Percentiles rank a stretch among this genome's conserved stretches.
Conservation (phyloP, 2,329 filamentous ascomycete species). For the Trichoderma sp. region DNA sequence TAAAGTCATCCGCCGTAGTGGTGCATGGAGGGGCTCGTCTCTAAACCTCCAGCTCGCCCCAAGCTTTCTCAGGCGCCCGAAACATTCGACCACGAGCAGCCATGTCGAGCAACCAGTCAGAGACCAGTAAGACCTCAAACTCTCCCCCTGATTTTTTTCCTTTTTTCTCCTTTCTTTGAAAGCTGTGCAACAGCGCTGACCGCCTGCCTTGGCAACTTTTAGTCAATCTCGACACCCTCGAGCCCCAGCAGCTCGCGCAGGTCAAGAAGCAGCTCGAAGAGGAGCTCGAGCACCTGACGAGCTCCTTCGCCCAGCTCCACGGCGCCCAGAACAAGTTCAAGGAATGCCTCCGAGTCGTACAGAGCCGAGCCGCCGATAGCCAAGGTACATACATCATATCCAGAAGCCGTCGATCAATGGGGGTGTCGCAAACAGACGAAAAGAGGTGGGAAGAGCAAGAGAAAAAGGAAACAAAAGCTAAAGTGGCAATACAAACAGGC, state of each 20-base stretch:
- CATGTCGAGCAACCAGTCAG: slow-evolving; percentile 40
- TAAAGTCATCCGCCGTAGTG: slow-evolving; percentile 35
- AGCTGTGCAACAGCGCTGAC: background rate
- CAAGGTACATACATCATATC: slow-evolving; percentile 32
- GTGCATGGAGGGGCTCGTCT: slow-evolving; percentile 30
- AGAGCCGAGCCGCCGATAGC: slow-evolving; percentile 40
- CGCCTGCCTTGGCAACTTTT: background rate
- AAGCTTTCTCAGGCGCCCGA: background rate
- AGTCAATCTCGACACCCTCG: slow-evolving; percentile 73
- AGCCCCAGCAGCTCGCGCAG: slow-evolving; percentile 79
- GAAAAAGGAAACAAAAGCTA: background rate
- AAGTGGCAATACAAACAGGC: slow-evolving; percentile 24
- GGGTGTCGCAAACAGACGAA: background rate
- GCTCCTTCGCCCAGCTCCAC: slow-evolving; percentile 85
- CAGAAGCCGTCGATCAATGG: background rate
- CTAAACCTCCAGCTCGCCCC: slow-evolving; percentile 7
- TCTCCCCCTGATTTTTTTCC: too few species aligned
- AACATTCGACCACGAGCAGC: slow-evolving; percentile 23
- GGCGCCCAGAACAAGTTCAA: slow-evolving; percentile 88
- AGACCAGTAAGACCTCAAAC: slow-evolving; percentile 31
- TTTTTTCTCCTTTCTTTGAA: too few species aligned
- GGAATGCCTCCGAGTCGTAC: slow-evolving; percentile 81
- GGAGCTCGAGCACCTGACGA: slow-evolving; percentile 91
- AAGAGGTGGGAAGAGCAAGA: background rate
- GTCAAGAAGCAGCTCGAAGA: slow-evolving; percentile 96